Conservation (phyloP, 2,329 filamentous ascomycete genomes). For the Colletotrichum brevisporum region DNA sequence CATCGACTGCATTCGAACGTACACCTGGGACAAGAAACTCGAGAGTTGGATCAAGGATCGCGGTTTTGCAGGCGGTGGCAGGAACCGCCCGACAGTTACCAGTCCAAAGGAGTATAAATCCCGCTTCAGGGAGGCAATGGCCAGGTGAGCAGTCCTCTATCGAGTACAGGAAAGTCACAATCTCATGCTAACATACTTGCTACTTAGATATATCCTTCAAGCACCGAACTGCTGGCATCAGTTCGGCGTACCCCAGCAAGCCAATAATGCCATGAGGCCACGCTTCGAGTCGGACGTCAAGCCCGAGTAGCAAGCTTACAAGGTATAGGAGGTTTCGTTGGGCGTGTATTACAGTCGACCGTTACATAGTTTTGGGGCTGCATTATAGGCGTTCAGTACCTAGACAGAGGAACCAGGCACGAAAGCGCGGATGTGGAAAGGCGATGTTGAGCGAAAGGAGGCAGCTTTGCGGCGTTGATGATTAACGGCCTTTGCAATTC, state of each 20-base stretch:
- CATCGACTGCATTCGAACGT: conserved; percentile 98
- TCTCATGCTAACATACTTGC: conserved; percentile 20
- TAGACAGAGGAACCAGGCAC: neutral
- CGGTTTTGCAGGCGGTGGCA: conserved; percentile 81
- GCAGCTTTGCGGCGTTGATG: conserved; percentile 29
- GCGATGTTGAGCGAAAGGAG: conserved; percentile 5
- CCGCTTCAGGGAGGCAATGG: conserved; percentile 96
- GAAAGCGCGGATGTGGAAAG: conserved; percentile 4
- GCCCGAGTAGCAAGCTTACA: neutral
- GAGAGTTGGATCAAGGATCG: conserved; percentile 99
- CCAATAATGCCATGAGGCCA: conserved; percentile 36
- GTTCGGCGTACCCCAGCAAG: conserved; percentile 60
- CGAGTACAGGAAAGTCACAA: neutral
- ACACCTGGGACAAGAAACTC: conserved; percentile 99
- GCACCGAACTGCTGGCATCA: conserved; percentile 84
- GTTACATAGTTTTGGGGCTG: neutral
- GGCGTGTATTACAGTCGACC: neutral
- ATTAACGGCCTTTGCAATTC: conserved; percentile 31
- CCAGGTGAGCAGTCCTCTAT: conserved; percentile 73
- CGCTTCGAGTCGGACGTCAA: conserved; percentile 40
- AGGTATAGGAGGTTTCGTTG: no score
- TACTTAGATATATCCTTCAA: conserved; percentile 76
- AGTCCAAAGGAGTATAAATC: conserved; percentile 98
- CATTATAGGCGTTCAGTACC: conserved; percentile 25
- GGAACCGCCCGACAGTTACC: conserved; percentile 93